Conservation (phyloP, 2,329 filamentous ascomycete genomes). For the Stenocarpella maydis region DNA sequence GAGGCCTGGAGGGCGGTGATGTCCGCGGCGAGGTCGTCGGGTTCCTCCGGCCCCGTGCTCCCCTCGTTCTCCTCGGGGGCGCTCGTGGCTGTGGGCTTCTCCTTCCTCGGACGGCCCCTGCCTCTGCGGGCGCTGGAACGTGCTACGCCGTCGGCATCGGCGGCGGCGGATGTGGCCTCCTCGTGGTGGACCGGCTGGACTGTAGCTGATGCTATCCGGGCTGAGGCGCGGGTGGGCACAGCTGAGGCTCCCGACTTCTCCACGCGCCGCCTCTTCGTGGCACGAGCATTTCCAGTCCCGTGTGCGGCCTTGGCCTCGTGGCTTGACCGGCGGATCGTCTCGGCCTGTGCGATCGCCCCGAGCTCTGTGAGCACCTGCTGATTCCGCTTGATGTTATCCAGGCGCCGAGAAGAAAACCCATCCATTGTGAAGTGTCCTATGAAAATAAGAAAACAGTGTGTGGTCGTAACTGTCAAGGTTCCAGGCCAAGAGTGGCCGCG, state of each 20-base stretch:
- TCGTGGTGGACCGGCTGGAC: constrained; percentile 49
- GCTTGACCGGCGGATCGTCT: constrained; percentile 38
- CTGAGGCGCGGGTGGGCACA: constrained; percentile 53
- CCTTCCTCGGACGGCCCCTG: background rate
- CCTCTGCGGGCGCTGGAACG: background rate
- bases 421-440: background rate
- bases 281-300: background rate
- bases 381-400: constrained; percentile 59
- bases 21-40: constrained; percentile 25
- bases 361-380: constrained; percentile 56
- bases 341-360: constrained; percentile 47
- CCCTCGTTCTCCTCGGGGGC: background rate
- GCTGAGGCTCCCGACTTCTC: constrained; percentile 9
- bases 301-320: no score
- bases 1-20: constrained; percentile 41
- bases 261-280: constrained; percentile 18
- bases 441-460: background rate
- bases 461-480: no score
- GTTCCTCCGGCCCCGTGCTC: background rate
- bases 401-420: constrained; percentile 54
- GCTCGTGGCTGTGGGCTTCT: background rate
- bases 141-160: background rate
- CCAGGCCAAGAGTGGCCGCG: background rate
- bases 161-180: constrained; percentile 41
- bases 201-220: constrained; percentile 53